These are phyloP conservation scores for Ophiocordyceps robertsii DNA, from an alignment of 2,329 filamentous ascomycete species.

Conservation along the genomic window DNA sequence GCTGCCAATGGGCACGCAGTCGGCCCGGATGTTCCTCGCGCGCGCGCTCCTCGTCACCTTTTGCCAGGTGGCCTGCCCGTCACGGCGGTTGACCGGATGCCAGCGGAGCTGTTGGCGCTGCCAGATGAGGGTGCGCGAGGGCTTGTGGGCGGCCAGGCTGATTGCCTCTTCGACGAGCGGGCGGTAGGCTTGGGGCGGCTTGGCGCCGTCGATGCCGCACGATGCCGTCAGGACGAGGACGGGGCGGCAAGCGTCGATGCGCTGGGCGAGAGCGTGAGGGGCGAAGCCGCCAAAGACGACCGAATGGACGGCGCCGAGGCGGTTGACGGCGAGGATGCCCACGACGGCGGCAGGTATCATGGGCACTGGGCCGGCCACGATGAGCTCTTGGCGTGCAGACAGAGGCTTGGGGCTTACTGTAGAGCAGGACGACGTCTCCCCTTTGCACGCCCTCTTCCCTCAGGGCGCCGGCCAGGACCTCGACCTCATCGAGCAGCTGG, in stretches of 20 bases:
- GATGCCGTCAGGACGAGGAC: conserved; percentile 73
- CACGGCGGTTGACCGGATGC: conserved; percentile 52
- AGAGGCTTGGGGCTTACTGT: conserved; percentile 45
- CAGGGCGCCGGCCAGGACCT: conserved; percentile 68
- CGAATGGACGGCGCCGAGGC: conserved; percentile 77
- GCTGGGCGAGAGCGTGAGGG: conserved; percentile 65
- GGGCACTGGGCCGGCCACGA: conserved; percentile 43
- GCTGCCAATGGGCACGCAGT: conserved; percentile 64
- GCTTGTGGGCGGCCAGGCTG: conserved; percentile 54
- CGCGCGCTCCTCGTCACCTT: conserved; percentile 57
- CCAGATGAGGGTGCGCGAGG: conserved; percentile 64
- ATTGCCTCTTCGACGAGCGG: conserved; percentile 66
- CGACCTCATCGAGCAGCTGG: conserved; percentile 65
- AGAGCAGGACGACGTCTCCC: conserved; percentile 81
- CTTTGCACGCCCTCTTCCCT: conserved; percentile 68
- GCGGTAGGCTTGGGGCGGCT: conserved; percentile 66
- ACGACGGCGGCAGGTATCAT: conserved; percentile 89
- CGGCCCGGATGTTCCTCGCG: conserved; percentile 53
- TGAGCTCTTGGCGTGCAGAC: neutral
- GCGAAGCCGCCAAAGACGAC: conserved; percentile 94
- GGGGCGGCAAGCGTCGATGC: conserved; percentile 72
- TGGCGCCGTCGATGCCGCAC: conserved; percentile 79
- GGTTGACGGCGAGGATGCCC: conserved; percentile 67
- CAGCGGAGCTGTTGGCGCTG: conserved; percentile 67
- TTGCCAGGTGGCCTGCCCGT: conserved; percentile 63